These are phyloP conservation scores for Scleromitrula shiraiana DNA, from an alignment of 2,329 filamentous ascomycete genomes.

Conservation along the genomic window DNA sequence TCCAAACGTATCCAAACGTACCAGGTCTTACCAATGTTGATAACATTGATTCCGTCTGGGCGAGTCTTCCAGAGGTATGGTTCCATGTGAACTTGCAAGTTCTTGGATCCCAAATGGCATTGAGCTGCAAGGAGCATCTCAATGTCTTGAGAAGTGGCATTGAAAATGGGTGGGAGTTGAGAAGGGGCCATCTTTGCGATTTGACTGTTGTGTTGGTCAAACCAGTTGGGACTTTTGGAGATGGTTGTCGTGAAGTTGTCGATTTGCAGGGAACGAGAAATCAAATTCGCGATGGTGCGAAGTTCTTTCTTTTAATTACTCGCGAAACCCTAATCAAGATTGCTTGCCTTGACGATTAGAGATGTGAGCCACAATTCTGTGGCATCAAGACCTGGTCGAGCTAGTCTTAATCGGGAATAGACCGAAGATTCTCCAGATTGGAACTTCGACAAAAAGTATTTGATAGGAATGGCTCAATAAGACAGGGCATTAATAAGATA, in stretches of 20 bases:
- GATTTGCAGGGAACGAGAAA: constrained; percentile 19
- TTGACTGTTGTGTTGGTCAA: constrained; percentile 35
- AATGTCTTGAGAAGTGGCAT: constrained; percentile 94
- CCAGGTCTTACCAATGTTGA: constrained; percentile 99
- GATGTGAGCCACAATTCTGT: background rate
- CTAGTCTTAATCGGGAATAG: constrained; percentile 28
- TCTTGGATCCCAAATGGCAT: constrained; percentile 96
- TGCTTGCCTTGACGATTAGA: background rate
- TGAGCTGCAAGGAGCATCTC: constrained; percentile 98
- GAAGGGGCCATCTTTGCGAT: constrained; percentile 83
- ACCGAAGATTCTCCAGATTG: constrained; percentile 10
- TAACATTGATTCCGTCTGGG: constrained; percentile 93
- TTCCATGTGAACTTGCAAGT: constrained; percentile 99
- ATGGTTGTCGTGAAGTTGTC: constrained; percentile 10
- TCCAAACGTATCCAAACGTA: constrained; percentile 48
- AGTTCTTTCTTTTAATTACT: constrained; percentile 5
- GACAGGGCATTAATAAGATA: background rate
- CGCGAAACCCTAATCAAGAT: constrained; percentile 12
- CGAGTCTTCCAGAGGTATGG: constrained; percentile 99
- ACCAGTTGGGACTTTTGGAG: constrained; percentile 6
- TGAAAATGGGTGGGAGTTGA: constrained; percentile 92
- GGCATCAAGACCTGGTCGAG: accelerated
- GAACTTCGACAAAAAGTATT: constrained; percentile 8
- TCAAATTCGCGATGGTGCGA: constrained; percentile 9
- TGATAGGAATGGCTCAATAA: too few relatives aligned